These are phyloP conservation scores for Passalora sequoiae DNA, from an alignment of 2,329 filamentous ascomycete genomes.

Conservation along the genomic window DNA sequence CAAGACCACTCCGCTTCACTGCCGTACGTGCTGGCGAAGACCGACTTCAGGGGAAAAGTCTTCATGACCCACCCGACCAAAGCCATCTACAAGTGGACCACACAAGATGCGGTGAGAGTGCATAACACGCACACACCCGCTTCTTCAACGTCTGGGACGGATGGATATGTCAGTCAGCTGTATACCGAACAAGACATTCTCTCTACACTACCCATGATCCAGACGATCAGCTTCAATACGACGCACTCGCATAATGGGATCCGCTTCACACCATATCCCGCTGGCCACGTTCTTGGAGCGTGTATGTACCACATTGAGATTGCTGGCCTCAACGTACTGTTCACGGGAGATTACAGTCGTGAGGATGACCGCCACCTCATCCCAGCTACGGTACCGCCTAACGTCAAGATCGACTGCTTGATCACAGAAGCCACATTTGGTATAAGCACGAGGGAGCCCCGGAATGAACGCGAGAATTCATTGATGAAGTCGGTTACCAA, in stretches of 20 bases:
- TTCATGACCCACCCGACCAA: slow-evolving; percentile 99
- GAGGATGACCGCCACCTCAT: slow-evolving; percentile 95
- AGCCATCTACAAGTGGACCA: slow-evolving; percentile 99
- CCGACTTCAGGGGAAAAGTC: slow-evolving; percentile 91
- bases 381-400: slow-evolving; percentile 81
- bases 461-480: slow-evolving; percentile 83
- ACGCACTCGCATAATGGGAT: slow-evolving; percentile 97
- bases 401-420: slow-evolving; percentile 87
- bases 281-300: slow-evolving; percentile 93
- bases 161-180: slow-evolving; percentile 56
- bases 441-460: slow-evolving; percentile 86
- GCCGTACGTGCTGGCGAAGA: slow-evolving; percentile 95
- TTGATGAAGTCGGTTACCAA: slow-evolving; percentile 93
- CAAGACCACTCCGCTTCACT: slow-evolving; percentile 98
- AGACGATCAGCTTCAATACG: slow-evolving; percentile 97
- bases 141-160: slow-evolving; percentile 27
- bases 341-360: slow-evolving; percentile 94
- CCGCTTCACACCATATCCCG: slow-evolving; percentile 92
- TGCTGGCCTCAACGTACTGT: slow-evolving; percentile 91
- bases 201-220: slow-evolving; percentile 87
- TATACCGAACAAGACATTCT: slow-evolving; percentile 96
- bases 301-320: slow-evolving; percentile 99
- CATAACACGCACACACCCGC: slow-evolving; percentile 42
- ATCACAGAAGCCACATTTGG: slow-evolving; percentile 98
- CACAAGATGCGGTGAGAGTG: slow-evolving; percentile 92